Conservation (phyloP, 1,284 basidiomycete species). For the Trichosporon sp. region DNA sequence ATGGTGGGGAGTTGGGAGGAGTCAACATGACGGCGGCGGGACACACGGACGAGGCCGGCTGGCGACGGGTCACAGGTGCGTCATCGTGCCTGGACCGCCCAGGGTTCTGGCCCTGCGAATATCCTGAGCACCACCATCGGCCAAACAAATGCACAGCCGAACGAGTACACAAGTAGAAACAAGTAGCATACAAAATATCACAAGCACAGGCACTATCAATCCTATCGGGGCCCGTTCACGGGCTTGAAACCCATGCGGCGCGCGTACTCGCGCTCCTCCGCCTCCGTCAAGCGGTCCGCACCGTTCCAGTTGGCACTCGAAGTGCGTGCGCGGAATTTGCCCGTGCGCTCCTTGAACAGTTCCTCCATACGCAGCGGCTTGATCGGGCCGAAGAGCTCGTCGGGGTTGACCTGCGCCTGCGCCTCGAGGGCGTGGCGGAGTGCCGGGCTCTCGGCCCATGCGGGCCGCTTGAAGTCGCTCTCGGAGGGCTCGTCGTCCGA, state of each 20-base stretch:
- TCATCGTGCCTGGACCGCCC: constrained; percentile 10
- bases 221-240: constrained; percentile 28
- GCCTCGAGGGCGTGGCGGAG: constrained; percentile 72
- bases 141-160: background rate
- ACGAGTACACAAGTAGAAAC: background rate
- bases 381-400: constrained; percentile 86
- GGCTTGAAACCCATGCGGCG: constrained; percentile 79
- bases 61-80: background rate
- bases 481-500: constrained; percentile 85
- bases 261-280: constrained; percentile 83
- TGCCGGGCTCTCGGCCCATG: constrained; percentile 90
- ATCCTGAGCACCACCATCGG: too few relatives aligned
- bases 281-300: constrained; percentile 74
- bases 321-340: constrained; percentile 76
- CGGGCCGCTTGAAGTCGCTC: constrained; percentile 60
- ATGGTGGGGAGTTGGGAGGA: background rate
- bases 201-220: constrained; percentile 6
- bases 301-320: constrained; percentile 93
- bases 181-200: background rate
- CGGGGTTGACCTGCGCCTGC: constrained; percentile 83
- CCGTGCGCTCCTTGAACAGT: constrained; percentile 64
- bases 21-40: background rate
- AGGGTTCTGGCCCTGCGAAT: background rate
- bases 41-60: background rate
- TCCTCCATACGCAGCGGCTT: constrained; percentile 77